Base-by-base conservation (phyloP, 352 stramenopile genomes). In the Thraustotheca clavata region DNA sequence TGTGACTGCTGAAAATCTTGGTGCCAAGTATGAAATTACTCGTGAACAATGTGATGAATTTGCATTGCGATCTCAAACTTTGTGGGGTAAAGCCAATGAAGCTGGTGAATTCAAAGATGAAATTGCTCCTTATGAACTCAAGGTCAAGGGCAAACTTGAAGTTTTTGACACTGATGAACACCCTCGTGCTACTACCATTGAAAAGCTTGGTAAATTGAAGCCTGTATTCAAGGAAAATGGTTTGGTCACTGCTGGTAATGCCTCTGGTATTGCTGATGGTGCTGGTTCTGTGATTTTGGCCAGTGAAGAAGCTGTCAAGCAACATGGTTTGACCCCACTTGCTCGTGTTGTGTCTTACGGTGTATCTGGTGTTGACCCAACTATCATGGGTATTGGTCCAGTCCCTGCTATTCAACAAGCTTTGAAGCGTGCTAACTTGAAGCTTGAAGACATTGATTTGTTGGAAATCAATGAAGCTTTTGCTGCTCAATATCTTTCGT, bases 391-490 rank as follows among this genome's bases (percentile, higher is more conserved):
- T 34, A 99, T 99, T 71, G 97, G 95, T 16, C 96, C 96, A 12
- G 92, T 97, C 33, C 87, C 90, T 24, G 96, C 97, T 12, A 99
- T 99, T 70, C 80, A 81, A 20, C 76, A 88, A 3, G 96, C 92
- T n/a, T 73, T 99, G 20, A 69, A 81, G 38, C 85, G 81, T 38
- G 91, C 94, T 2, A 89, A 91, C 38, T 76, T 98, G 31, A 77
- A 76, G 36, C 74, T 98, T 43, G 72, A 80, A 22, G 92, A 99
- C 74, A 97, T 99, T 66, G 96, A 99, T 75, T 87, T 98, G 38
- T 79, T 98, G 14, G 96, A 99, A 78, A 98, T 99, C 74, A 99
- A 99, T 75, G 97, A 99, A 80, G 97, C 97, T 9, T 99, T 99
- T 75, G 96, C 96, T 7, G 86, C 94, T 9, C 95, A 99, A 77